Percentiles rank a stretch among this genome's conserved stretches.
Conservation (phyloP, 306 rosid genomes). For the Cucurbita ficifolia region DNA sequence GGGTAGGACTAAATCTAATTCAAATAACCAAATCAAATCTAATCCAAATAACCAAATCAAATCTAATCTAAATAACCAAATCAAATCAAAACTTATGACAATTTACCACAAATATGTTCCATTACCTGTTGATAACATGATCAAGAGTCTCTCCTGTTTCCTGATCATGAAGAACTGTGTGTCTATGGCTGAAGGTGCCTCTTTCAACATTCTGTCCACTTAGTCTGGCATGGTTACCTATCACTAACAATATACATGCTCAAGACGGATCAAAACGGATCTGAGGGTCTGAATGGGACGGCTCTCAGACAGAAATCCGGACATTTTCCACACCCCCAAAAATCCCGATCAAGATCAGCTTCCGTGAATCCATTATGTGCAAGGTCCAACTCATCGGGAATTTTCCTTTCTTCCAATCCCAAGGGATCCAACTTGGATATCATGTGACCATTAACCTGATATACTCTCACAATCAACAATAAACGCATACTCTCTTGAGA, state of each 20-base stretch:
- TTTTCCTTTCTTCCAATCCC: conserved; percentile 44
- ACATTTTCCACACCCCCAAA: conserved; percentile 83
- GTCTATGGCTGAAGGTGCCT: conserved; percentile 95
- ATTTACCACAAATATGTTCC: too few species aligned
- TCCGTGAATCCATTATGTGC: conserved; percentile 75
- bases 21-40: too few species aligned
- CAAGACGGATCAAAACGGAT: conserved; percentile 75
- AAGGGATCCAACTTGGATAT: conserved; percentile 79
- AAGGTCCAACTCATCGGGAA: conserved; percentile 74
- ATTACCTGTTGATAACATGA: conserved; percentile 73
- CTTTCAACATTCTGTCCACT: conserved; percentile 99
- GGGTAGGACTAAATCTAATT: too few species aligned
- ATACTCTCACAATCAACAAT: conserved; percentile 72
- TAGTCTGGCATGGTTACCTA: conserved; percentile 85
- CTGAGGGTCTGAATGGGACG: conserved; percentile 86
- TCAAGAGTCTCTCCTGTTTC: conserved; percentile 77
- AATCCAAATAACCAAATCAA: too few species aligned
- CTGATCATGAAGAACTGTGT: conserved; percentile 80
- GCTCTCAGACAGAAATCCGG: conserved; percentile 93
- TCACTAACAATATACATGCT: conserved; percentile 82
- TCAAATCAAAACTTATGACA: too few species aligned
- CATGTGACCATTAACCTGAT: conserved; percentile 92
- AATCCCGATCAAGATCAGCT: conserved; percentile 95
- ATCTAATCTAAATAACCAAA: too few species aligned
- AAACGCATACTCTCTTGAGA: conserved; percentile 98